Evolutionary conservation across 139 green algal genomes (phyloP).

Genomic region (Chlorella sp.): DNA sequence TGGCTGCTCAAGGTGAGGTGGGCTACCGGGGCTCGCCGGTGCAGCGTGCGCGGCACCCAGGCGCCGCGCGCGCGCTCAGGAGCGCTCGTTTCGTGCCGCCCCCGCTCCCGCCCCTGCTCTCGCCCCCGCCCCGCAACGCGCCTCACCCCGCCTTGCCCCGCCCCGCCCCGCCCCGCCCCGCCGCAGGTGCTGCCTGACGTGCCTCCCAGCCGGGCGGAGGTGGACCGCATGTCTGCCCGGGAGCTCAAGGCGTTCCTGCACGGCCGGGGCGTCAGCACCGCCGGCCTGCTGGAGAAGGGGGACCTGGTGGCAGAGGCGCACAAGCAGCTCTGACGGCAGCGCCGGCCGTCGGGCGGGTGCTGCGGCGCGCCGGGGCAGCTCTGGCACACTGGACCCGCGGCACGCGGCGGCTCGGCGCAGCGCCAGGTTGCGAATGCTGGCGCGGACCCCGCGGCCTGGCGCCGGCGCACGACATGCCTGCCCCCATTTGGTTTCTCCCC

Average conservation of each 20-base stretch:
- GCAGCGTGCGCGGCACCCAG: not conserved
- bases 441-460: too few species aligned
- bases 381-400: too few species aligned
- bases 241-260: conserved; percentile 27
- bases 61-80: not conserved
- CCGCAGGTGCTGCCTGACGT: conserved; percentile 15
- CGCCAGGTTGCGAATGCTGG: too few species aligned
- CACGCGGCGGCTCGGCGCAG: too few species aligned
- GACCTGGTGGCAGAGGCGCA: conserved; percentile 27
- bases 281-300: conserved; percentile 26
- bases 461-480: too few species aligned
- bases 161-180: not conserved
- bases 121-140: not conserved
- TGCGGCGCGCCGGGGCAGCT: too few species aligned
- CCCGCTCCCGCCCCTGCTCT: too few species aligned
- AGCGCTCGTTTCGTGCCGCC: too few species aligned
- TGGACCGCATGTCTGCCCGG: conserved; percentile 14
- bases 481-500: too few species aligned
- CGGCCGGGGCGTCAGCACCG: not conserved
- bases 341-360: too few species aligned
- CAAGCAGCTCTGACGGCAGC: too few species aligned
- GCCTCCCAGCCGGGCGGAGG: conserved; percentile 2
- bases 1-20: conserved; percentile 30
- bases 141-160: not conserved
- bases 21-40: not conserved